Conservation (phyloP, 352 stramenopile species). For the Phytophthora pisi region DNA sequence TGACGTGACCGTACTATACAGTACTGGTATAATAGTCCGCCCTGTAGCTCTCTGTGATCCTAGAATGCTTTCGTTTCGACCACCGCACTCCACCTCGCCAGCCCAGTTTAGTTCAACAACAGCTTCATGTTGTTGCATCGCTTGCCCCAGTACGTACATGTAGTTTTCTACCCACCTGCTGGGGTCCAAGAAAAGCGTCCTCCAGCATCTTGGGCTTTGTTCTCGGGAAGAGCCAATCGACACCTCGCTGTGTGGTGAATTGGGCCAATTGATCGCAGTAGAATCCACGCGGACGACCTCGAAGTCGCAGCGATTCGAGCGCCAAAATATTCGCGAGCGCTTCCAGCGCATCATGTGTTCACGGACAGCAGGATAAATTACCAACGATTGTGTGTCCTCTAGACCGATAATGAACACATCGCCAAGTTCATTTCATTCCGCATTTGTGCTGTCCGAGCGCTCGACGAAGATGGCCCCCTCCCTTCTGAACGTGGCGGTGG, state of each 20-base stretch:
- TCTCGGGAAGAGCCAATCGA: neutral
- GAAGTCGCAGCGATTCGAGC: too few species aligned
- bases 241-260: neutral
- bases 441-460: neutral
- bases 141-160: neutral
- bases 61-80: neutral
- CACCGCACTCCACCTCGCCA: conserved; percentile 1
- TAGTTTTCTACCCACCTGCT: conserved; percentile 7
- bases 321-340: neutral
- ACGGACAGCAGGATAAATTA: neutral
- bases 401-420: neutral
- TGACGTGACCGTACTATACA: too few species aligned
- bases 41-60: too few species aligned
- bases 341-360: conserved; percentile 1
- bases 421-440: neutral
- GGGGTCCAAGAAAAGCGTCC: neutral
- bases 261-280: neutral
- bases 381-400: neutral
- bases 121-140: neutral
- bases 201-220: conserved; percentile 10
- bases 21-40: too few species aligned
- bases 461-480: conserved; percentile 7
- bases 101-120: neutral
- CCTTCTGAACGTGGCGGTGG: conserved; percentile 4
- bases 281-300: neutral